These are phyloP conservation scores for Rhizoclosmatium sp. DNA, from an alignment of 192 early-diverging fungal genomes.

Conservation along the genomic window DNA sequence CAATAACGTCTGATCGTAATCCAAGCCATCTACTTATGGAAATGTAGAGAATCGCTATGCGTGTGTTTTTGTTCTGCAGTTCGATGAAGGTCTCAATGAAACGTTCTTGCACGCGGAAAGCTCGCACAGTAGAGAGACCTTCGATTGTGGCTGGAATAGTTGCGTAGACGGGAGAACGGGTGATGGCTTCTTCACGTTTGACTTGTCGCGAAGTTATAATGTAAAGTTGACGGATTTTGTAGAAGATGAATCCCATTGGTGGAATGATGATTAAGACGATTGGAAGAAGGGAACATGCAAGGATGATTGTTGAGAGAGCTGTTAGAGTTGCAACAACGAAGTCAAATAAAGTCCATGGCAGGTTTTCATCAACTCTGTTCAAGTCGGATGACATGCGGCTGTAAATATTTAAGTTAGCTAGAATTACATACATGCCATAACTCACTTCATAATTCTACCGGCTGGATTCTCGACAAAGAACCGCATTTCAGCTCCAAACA, in stretches of 20 bases:
- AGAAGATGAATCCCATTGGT: constrained; percentile 55
- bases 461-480: constrained; percentile 71
- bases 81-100: constrained; percentile 64
- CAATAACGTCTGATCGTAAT: constrained; percentile 60
- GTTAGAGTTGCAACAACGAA: constrained; percentile 66
- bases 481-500: constrained; percentile 62
- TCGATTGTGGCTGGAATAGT: constrained; percentile 70
- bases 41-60: constrained; percentile 40
- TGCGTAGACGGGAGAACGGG: constrained; percentile 73
- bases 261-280: constrained; percentile 64
- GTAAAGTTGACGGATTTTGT: constrained; percentile 58
- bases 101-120: constrained; percentile 63
- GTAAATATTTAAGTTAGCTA: constrained; percentile 10
- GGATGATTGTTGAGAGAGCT: constrained; percentile 65
- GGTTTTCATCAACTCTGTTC: constrained; percentile 67
- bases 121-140: constrained; percentile 73
- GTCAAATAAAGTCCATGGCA: constrained; percentile 59
- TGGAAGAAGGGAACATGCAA: constrained; percentile 67
- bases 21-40: constrained; percentile 58
- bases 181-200: constrained; percentile 73
- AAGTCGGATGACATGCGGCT: constrained; percentile 63
- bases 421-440: neutral
- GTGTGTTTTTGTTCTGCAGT: constrained; percentile 58
- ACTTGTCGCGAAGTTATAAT: constrained; percentile 68
- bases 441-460: constrained; percentile 66